Base-by-base conservation (phyloP, 768 basidiomycete genomes). In the Lactarius tabidus region DNA sequence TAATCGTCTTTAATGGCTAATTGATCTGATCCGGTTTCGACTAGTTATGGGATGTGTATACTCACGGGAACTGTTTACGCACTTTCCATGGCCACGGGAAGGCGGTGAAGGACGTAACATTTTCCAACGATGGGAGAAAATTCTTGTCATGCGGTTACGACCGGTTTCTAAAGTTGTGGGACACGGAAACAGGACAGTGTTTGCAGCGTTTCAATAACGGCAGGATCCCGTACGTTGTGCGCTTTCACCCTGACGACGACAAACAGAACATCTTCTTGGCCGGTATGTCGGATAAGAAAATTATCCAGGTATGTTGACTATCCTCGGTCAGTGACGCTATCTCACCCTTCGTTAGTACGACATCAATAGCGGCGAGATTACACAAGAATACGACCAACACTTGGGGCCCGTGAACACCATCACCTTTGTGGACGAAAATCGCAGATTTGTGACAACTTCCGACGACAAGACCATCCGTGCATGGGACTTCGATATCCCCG, bases 401-500 rank as follows among this genome's bases (percentile, higher is more conserved):
- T 80, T 99, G 65, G 97, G 97, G 0, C 95, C 96, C 36, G 96
- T 98, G 63, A 98, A 98, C 75, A 95, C 94, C 3, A 99, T 98
- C 71, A 99, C 95, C 2, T 99, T 98, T 75, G 95, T 98, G 38
- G 97, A 99, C 72, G 95, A 99, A 73, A 98, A 98, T 74, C 83
- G 97, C 70, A 85, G 96, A 63, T 98, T 99, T 73, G 90, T 98
- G 60, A 98, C 97, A 2, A 98, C 96, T 17, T 98, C 95, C 12
- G 97, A 99, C 74, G 97, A 99, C 79, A 98, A 98, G 79, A 97
- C 95, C 2, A 97, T 99, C 68, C 88, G 97, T 53, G 96, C 94
- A 20, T 99, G 97, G 97, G 97, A 99, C 75, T 98, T 90, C 75
- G 97, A 99, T 77, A 98, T 99, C 68, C 97, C 97, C 6, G 97